Conservation (phyloP, 768 basidiomycete genomes). For the Phaeolepiota aurea region DNA sequence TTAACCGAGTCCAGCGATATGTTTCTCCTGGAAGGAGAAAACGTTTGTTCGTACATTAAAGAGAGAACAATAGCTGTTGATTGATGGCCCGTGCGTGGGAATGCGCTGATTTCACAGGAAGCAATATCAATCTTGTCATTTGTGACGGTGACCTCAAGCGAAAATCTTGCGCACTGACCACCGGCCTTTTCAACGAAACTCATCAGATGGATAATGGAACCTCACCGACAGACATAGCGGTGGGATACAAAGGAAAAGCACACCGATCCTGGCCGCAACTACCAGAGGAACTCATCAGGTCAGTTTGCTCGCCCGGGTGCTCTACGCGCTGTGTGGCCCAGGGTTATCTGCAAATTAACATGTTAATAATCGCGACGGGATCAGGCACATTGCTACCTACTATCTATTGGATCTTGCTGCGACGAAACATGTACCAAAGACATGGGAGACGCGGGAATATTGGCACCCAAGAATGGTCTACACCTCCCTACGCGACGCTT, state of each 20-base stretch:
- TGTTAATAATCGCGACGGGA: not conserved
- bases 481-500: slow-evolving; percentile 52
- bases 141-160: slow-evolving; percentile 19
- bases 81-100: slow-evolving; percentile 36
- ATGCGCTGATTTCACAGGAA: slow-evolving; percentile 19
- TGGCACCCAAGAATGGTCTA: slow-evolving; percentile 62
- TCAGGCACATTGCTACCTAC: slow-evolving; percentile 50
- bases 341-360: slow-evolving; percentile 11
- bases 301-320: slow-evolving; percentile 17
- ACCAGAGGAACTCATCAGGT: slow-evolving; percentile 56
- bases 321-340: slow-evolving; percentile 24
- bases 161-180: slow-evolving; percentile 35
- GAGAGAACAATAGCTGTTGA: not conserved
- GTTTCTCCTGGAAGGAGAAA: not conserved
- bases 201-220: slow-evolving; percentile 2
- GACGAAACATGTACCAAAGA: slow-evolving; percentile 36
- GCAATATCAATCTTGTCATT: slow-evolving; percentile 21
- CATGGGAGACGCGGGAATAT: slow-evolving; percentile 37
- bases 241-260: slow-evolving; percentile 49
- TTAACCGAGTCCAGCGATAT: not conserved
- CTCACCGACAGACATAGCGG: not conserved
- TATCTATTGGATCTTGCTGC: slow-evolving; percentile 42
- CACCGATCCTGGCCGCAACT: slow-evolving; percentile 55
- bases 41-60: not conserved
- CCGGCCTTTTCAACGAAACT: slow-evolving; percentile 20